These are phyloP conservation scores for Spergularia marina DNA, from an alignment of 148 eudicot genomes.

Conservation along the genomic window DNA sequence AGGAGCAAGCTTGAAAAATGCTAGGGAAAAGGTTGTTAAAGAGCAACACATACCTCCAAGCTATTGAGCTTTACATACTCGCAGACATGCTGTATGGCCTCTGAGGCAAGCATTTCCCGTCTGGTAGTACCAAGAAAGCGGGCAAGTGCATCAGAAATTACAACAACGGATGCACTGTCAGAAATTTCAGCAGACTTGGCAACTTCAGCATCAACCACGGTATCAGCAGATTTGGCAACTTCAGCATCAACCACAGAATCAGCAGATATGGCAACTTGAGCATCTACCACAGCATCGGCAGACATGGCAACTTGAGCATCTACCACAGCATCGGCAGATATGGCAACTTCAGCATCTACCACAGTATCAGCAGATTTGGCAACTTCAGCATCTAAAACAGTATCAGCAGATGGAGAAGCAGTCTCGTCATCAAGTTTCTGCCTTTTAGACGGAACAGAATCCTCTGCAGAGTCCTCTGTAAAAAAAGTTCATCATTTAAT, in stretches of 20 bases:
- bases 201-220: not conserved
- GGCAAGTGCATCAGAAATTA: conserved; percentile 43
- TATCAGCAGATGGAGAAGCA: conserved; percentile 19
- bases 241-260: not conserved
- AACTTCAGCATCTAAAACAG: not conserved
- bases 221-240: too few species aligned
- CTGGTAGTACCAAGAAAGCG: conserved; percentile 33
- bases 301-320: too few species aligned
- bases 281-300: not conserved
- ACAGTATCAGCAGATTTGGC: not conserved
- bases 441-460: conserved; percentile 13
- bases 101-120: conserved; percentile 37
- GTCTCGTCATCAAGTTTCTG: conserved; percentile 34
- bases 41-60: conserved; percentile 35
- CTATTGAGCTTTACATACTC: conserved; percentile 38
- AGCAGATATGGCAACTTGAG: not conserved
- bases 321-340: not conserved
- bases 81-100: conserved; percentile 27
- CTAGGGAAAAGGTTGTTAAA: not conserved
- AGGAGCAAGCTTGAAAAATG: not conserved
- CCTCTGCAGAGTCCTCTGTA: conserved; percentile 30
- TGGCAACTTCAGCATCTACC: not conserved
- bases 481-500: not conserved
- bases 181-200: conserved; percentile 4
- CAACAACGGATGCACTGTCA: conserved; percentile 11